Evolutionary conservation across 257 asterid genomes (phyloP).

Genomic region (Solanum corneliomulleri): DNA sequence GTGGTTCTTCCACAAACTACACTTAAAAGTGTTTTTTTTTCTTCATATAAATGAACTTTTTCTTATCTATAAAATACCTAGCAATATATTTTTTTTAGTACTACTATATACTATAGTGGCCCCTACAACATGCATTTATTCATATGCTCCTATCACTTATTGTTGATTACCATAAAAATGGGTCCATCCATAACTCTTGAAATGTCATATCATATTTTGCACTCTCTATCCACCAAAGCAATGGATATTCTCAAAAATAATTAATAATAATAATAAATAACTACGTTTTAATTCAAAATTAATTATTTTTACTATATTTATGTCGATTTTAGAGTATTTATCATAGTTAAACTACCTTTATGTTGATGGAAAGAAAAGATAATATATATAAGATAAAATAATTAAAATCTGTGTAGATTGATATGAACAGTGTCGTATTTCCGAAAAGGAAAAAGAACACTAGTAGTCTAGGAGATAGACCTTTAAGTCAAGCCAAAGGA

Average conservation of each 20-base stretch:
- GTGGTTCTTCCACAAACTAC: not conserved
- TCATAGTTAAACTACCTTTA: not conserved
- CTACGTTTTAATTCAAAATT: not conserved
- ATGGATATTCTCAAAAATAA: not conserved
- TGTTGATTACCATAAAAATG: not conserved
- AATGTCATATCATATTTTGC: not conserved
- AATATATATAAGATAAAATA: not conserved
- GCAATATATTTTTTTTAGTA: not conserved
- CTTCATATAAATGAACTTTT: not conserved
- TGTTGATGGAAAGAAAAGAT: not conserved
- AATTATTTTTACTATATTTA: not conserved
- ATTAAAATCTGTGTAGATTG: not conserved
- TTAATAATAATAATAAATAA: not conserved
- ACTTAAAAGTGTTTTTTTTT: not conserved
- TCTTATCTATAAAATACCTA: not conserved
- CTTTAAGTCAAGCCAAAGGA: not conserved
- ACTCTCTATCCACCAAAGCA: not conserved
- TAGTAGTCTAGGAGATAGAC: not conserved
- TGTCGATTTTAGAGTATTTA: not conserved
- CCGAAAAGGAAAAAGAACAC: not conserved
- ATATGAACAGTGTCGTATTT: accelerated
- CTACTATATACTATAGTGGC: not conserved
- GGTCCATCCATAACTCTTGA: not conserved
- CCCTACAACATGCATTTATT: not conserved
- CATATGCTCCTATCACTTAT: not conserved